A percentile compares a stretch with the other conserved stretches of the same genome.
Evolutionary conservation across 2,329 filamentous ascomycete genomes (phyloP).

Genomic region (Alternaria arbusti): DNA sequence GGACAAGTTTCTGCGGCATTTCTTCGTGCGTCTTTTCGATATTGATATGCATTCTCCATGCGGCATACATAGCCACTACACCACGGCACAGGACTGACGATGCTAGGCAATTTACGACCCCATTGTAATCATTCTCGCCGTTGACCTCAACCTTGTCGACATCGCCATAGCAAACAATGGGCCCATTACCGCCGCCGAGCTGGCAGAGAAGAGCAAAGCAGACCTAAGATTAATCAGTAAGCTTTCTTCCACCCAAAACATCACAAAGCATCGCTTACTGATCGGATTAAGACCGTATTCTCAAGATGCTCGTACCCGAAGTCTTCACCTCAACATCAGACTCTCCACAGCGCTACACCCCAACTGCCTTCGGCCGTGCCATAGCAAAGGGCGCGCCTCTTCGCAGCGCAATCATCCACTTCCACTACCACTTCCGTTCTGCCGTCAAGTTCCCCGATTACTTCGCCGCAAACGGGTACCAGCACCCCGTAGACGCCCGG

Average conservation of each 20-base stretch:
- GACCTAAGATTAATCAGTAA: slow-evolving; percentile 1
- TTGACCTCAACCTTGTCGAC: slow-evolving; percentile 24
- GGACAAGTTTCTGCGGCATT: slow-evolving; percentile 10
- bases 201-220: slow-evolving; percentile 15
- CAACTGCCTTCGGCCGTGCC: background rate
- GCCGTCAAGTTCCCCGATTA: slow-evolving; percentile 27
- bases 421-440: slow-evolving; percentile 15
- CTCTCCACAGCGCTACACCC: background rate
- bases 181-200: slow-evolving; percentile 9
- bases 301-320: background rate
- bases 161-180: slow-evolving; percentile 11
- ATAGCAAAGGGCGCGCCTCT: background rate
- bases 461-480: slow-evolving; percentile 37
- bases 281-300: background rate
- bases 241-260: too few species aligned
- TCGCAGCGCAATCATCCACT: slow-evolving; percentile 7
- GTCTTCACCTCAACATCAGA: background rate
- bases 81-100: background rate
- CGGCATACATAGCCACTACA: background rate
- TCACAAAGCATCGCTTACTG: background rate
- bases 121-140: slow-evolving; percentile 11
- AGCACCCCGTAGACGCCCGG: slow-evolving; percentile 32
- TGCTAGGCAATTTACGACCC: background rate
- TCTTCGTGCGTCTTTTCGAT: background rate
- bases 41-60: background rate